Conservation (phyloP, 2,329 filamentous ascomycete genomes). For the Didymella segeticola region DNA sequence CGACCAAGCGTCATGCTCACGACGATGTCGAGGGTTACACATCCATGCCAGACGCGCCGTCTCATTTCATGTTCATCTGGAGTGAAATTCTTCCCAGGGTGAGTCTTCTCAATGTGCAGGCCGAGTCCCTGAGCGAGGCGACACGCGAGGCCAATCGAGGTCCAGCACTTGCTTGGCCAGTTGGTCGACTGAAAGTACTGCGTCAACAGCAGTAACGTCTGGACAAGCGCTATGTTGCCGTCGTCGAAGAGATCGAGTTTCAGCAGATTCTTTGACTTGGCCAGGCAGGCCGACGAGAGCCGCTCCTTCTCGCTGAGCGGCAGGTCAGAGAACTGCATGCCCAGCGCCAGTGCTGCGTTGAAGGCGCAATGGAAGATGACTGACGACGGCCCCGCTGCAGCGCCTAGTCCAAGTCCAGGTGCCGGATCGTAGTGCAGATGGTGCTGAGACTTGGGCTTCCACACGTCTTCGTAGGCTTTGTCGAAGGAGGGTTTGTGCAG, state of each 20-base stretch:
- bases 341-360: conserved; percentile 17
- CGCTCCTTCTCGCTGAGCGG: conserved; percentile 10
- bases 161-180: conserved; percentile 18
- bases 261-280: conserved; percentile 11
- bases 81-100: background rate
- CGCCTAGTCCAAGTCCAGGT: conserved; percentile 10
- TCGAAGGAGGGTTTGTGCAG: conserved; percentile 9
- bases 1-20: conserved; percentile 21
- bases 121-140: conserved; percentile 15
- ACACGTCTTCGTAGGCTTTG: conserved; percentile 16
- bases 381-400: conserved; percentile 12
- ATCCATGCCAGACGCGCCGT: conserved; percentile 15
- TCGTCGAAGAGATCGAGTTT: conserved; percentile 14
- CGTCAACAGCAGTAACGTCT: conserved; percentile 14
- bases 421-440: background rate
- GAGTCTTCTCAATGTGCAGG: conserved; percentile 10
- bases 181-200: conserved; percentile 18
- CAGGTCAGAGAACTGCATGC: conserved; percentile 16
- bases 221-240: conserved; percentile 8
- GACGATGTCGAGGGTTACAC: conserved; percentile 12
- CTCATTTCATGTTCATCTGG: conserved; percentile 4
- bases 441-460: conserved; percentile 8
- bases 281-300: conserved; percentile 7
- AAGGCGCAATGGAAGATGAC: conserved; percentile 16
- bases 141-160: conserved; percentile 14